Evolutionary conservation across 371 early-diverging fungal genomes (phyloP), one percentile per base, ranked within the genome.

Genomic region (Mortierella sp.): DNA sequence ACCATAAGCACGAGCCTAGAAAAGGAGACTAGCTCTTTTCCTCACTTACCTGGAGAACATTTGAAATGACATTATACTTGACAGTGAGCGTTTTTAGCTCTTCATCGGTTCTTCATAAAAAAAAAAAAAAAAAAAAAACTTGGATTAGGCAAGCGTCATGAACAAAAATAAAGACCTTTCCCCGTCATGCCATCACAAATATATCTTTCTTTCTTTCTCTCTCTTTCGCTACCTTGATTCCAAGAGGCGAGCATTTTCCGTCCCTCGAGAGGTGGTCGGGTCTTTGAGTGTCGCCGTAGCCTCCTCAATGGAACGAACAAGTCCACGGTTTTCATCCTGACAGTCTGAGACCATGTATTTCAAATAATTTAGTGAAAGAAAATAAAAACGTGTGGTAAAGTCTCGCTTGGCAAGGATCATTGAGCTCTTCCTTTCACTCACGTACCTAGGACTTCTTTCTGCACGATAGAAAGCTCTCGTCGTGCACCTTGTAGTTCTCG

Each of bases 21-120:
- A 3, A 37, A 37, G 9, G 37, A 37, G 37, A 37, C 37, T n/a
- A n/a, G n/a, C n/a, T n/a, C n/a, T 37, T 28, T 28, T 21, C 19
- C 26, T 15, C 30, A 21, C 23, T 62, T 62, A 77, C 79, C 79
- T 68, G 69, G 26, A 77, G 55, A 15, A 77, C 79, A 45, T 77
- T 77, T 23, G 79, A 72, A 14, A 72, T 65, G 18, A 77, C 65
- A 28, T 60, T 68, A 50, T 77, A 37, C 57, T 77, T 77, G 60
- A 77, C 64, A 15, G 47, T 62, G 48, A 77, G 37, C 4, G 48
- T 68, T 44, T 66, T 72, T n/a, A 72, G 65, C 5, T 69, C 70
- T 21, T 72, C 79, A 55, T 77, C 73, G 9, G 68, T 60, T 51
- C 79, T 11, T 45, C 6, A 18, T 0, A 2, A 23, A 19, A 44